A percentile compares a stretch with the other conserved stretches of the same genome.
phyloP scores from a whole-genome alignment of 345 rosid species.

The Sonneratia alba region DNA sequence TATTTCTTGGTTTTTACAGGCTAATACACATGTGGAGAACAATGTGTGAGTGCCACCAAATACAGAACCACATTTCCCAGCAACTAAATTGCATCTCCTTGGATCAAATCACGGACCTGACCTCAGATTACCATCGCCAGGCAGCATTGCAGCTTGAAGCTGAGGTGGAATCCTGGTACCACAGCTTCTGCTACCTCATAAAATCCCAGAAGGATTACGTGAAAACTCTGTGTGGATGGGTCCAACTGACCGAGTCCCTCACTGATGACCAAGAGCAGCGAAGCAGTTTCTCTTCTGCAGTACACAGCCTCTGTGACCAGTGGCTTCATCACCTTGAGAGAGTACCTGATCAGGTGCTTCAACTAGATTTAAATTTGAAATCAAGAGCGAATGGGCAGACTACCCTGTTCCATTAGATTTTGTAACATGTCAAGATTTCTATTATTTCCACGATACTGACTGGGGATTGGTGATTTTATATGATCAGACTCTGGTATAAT shows the following conservation, averaged over 20 bases:
- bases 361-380: not conserved
- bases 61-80: constrained; percentile 61
- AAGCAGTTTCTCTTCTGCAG: constrained; percentile 33
- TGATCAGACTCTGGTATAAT: not conserved
- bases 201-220: constrained; percentile 59
- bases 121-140: constrained; percentile 57
- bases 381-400: not conserved
- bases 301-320: constrained; percentile 49
- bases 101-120: constrained; percentile 32
- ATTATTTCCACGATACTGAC: too few species aligned
- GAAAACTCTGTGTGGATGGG: constrained; percentile 57
- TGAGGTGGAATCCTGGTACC: constrained; percentile 65
- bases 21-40: constrained; percentile 62
- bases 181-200: constrained; percentile 62
- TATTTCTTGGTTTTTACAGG: constrained; percentile 16
- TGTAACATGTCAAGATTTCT: not conserved
- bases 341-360: constrained; percentile 62
- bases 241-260: constrained; percentile 49
- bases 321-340: constrained; percentile 57
- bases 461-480: too few species aligned
- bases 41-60: constrained; percentile 72
- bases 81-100: constrained; percentile 51
- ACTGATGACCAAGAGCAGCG: constrained; percentile 29
- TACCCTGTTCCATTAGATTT: not conserved
- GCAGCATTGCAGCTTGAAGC: constrained; percentile 72